Percentiles rank a stretch among this genome's conserved stretches.
phyloP scores from a whole-genome alignment of 768 basidiomycete genomes.

The Pleurotus tuoliensis region DNA sequence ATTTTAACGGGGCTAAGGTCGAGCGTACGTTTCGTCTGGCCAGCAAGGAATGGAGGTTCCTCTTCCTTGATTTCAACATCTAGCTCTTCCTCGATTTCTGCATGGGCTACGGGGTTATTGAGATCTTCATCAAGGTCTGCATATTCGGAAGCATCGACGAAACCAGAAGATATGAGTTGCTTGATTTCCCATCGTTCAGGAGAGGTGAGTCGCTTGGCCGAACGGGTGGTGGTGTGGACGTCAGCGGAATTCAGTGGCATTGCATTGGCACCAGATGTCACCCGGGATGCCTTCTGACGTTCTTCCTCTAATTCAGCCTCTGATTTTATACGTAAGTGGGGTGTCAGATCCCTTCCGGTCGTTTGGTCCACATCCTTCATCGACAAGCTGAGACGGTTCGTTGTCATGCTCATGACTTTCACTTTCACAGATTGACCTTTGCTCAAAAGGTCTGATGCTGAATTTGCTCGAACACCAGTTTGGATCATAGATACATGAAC shows the following conservation, averaged over 20 bases:
- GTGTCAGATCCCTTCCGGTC: constrained; percentile 87
- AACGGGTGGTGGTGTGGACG: constrained; percentile 48
- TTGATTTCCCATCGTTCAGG: constrained; percentile 99
- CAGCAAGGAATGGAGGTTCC: constrained; percentile 92
- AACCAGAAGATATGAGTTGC: constrained; percentile 95
- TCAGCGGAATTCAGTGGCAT: constrained; percentile 65
- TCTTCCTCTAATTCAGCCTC: constrained; percentile 93
- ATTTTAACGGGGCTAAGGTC: constrained; percentile 97
- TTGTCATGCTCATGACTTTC: constrained; percentile 93
- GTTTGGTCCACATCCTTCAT: constrained; percentile 98
- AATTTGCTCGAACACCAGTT: constrained; percentile 77
- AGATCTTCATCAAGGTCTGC: constrained; percentile 90
- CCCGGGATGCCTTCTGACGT: constrained; percentile 52
- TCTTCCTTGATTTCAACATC: constrained; percentile 98
- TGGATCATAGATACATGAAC: constrained; percentile 95
- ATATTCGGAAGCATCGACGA: constrained; percentile 88
- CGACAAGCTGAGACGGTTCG: constrained; percentile 76
- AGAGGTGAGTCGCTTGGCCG: constrained; percentile 87
- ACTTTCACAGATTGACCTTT: constrained; percentile 88
- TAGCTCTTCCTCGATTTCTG: constrained; percentile 92
- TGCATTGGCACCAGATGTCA: constrained; percentile 82
- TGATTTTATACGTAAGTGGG: constrained; percentile 90
- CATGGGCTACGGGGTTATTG: constrained; percentile 67
- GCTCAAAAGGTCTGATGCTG: constrained; percentile 81
- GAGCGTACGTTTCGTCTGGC: constrained; percentile 93